A percentile compares a stretch with the other conserved stretches of the same genome.
phyloP scores from a whole-genome alignment of 371 early-diverging fungal species.

The Mucor sp. region DNA sequence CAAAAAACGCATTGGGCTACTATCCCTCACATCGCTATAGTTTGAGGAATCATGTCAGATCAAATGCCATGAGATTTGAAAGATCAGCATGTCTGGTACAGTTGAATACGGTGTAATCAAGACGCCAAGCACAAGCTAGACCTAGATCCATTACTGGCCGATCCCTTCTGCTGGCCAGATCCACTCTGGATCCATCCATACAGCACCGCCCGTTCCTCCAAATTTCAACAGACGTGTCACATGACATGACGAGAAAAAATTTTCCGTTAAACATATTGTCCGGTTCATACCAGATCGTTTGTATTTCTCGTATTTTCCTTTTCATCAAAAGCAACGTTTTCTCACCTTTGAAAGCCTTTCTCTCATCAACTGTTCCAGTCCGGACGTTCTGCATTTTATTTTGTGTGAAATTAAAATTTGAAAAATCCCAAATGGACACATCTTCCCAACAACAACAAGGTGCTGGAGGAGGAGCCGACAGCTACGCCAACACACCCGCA shows the following conservation, averaged over 20 bases:
- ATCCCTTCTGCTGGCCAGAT: no score
- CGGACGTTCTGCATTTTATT: conserved; percentile 10
- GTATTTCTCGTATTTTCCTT: neutral
- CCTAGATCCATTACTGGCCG: no score
- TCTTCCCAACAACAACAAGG: conserved; percentile 7
- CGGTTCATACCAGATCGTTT: neutral
- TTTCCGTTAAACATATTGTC: neutral
- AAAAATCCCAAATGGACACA: conserved; percentile 14
- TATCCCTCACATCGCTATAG: no score
- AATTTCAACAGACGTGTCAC: neutral
- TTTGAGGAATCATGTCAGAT: no score
- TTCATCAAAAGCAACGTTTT: neutral
- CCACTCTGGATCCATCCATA: no score
- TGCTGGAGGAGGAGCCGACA: neutral
- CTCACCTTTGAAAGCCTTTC: conserved; percentile 1
- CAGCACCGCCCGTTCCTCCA: no score
- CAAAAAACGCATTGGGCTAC: no score
- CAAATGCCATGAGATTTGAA: no score
- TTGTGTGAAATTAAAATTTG: neutral
- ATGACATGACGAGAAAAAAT: neutral
- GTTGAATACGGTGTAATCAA: no score
- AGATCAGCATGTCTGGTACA: no score
- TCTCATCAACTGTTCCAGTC: neutral
- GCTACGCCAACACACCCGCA: neutral
- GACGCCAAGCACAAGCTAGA: no score